phyloP scores from a whole-genome alignment of 345 rosid species.

The Eucalyptus paniculata region DNA sequence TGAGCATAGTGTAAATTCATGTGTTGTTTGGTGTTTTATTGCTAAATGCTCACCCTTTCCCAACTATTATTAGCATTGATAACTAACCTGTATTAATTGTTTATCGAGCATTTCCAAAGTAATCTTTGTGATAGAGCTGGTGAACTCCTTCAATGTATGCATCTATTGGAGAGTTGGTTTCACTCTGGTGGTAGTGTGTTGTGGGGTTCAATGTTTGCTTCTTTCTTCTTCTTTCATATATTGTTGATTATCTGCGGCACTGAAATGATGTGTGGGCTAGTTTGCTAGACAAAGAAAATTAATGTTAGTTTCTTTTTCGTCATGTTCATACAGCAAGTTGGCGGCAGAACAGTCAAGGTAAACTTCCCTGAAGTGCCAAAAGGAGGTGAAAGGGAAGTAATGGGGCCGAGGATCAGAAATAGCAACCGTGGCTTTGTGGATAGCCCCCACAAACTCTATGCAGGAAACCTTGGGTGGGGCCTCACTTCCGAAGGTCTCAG shows the following conservation, averaged over 20 bases:
- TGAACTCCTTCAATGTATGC: neutral
- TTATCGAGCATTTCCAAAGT: neutral
- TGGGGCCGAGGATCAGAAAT: slow-evolving; percentile 43
- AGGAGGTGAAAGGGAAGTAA: slow-evolving; percentile 84
- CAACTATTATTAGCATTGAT: neutral
- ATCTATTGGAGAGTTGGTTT: neutral
- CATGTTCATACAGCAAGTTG: slow-evolving; percentile 50
- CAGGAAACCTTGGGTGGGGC: slow-evolving; percentile 84
- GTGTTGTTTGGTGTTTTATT: neutral
- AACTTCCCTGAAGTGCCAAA: slow-evolving; percentile 93
- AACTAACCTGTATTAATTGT: neutral
- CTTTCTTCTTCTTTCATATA: neutral
- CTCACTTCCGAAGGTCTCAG: slow-evolving; percentile 61
- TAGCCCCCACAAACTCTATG: slow-evolving; percentile 82
- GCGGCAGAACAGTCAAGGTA: slow-evolving; percentile 74
- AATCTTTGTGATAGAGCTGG: neutral
- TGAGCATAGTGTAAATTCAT: neutral
- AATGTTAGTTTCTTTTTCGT: neutral
- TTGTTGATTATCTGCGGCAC: neutral
- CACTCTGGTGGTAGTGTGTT: neutral
- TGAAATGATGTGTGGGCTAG: neutral
- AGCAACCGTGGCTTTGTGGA: slow-evolving; percentile 46
- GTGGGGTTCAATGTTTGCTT: neutral
- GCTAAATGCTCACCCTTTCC: neutral
- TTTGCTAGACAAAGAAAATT: neutral